phyloP scores from a whole-genome alignment of 2,329 filamentous ascomycete genomes.

The Fusarium anguioides region DNA sequence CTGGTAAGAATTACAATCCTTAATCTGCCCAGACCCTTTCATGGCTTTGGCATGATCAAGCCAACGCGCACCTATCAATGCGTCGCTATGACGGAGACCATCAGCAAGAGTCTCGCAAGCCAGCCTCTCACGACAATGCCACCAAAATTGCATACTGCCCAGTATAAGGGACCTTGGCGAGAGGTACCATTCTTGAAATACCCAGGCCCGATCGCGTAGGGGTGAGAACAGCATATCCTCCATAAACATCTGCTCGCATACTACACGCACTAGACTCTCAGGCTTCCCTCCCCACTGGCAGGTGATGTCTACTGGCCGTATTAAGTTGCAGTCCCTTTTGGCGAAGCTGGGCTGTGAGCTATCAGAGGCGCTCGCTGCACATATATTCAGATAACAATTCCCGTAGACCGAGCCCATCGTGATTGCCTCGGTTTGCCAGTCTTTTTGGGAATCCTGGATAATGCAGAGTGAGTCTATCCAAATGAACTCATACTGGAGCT shows the following conservation, averaged over 20 bases:
- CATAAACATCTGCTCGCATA: neutral
- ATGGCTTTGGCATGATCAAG: neutral
- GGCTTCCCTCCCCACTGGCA: no score
- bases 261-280: neutral
- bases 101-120: neutral
- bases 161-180: neutral
- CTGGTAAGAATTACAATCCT: no score
- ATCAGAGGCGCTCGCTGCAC: neutral
- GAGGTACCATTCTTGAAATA: neutral
- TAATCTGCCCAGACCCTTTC: neutral
- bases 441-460: neutral
- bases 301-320: neutral
- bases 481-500: neutral
- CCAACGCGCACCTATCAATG: neutral
- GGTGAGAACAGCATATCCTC: neutral
- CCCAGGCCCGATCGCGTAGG: neutral
- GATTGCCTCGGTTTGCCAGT: neutral
- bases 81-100: neutral
- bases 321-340: neutral
- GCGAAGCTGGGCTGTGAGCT: neutral
- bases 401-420: neutral
- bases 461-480: neutral
- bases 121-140: neutral
- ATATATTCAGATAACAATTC: neutral
- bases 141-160: neutral